phyloP scores from a whole-genome alignment of 1,284 basidiomycete genomes.

The Sporisorium scitamineum region DNA sequence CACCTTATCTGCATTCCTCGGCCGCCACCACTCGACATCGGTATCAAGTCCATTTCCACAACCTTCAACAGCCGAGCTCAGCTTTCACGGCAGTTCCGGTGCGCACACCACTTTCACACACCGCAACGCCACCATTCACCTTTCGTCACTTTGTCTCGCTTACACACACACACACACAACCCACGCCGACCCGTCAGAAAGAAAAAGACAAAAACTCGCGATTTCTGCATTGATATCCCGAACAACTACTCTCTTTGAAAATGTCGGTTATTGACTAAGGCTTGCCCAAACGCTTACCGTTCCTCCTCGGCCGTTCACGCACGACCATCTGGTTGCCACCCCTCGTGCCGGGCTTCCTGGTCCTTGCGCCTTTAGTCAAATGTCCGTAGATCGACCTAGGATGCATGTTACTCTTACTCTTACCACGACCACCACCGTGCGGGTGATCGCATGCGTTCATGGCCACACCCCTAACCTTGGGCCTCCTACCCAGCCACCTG shows the following conservation, averaged over 20 bases:
- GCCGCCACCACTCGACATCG: too few relatives aligned
- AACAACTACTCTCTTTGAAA: too few relatives aligned
- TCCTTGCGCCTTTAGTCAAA: conserved; percentile 90
- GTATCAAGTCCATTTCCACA: too few relatives aligned
- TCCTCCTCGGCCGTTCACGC: conserved; percentile 85
- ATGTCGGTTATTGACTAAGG: conserved; percentile 34
- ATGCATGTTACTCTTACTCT: conserved; percentile 86
- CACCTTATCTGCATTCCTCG: too few relatives aligned
- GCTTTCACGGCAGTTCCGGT: too few relatives aligned
- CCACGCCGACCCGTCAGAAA: too few relatives aligned
- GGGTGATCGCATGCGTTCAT: conserved; percentile 99
- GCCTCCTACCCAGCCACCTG: conserved; percentile 88
- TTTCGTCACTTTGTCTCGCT: too few relatives aligned
- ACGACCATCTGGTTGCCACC: conserved; percentile 96
- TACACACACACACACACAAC: too few relatives aligned
- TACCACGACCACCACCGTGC: conserved; percentile 97
- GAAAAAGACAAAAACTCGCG: not conserved
- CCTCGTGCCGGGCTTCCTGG: conserved; percentile 83
- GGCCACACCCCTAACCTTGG: conserved; percentile 92
- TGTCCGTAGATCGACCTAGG: conserved; percentile 82
- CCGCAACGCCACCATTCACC: too few relatives aligned
- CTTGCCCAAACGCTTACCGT: conserved; percentile 75
- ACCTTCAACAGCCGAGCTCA: too few relatives aligned
- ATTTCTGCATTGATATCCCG: too few relatives aligned
- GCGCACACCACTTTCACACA: too few relatives aligned